Percentiles rank a stretch among this genome's conserved stretches.
Conservation (phyloP, 371 early-diverging fungal species). For the Synchytrium microbalum region DNA sequence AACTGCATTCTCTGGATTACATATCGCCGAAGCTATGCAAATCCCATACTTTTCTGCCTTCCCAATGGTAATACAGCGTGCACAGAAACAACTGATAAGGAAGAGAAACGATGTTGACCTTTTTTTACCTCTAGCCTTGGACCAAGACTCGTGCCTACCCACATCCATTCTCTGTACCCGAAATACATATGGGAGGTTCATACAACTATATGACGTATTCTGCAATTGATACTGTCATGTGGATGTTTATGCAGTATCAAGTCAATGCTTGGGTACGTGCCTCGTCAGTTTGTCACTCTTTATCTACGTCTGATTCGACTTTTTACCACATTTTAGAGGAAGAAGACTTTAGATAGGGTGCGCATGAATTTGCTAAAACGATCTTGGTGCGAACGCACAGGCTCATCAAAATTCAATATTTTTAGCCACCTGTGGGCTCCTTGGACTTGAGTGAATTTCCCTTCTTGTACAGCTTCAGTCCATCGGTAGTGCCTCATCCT, state of each 20-base stretch:
- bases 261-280: conserved; percentile 64
- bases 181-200: conserved; percentile 50
- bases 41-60: conserved; percentile 70
- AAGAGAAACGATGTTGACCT: no score
- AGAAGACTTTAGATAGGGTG: conserved; percentile 34
- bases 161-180: conserved; percentile 72
- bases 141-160: conserved; percentile 71
- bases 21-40: conserved; percentile 64
- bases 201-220: conserved; percentile 78
- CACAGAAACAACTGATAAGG: no score
- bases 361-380: conserved; percentile 3
- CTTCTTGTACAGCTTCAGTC: conserved; percentile 67
- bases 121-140: conserved; percentile 49
- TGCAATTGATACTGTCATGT: conserved; percentile 67
- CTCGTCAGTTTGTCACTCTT: no score
- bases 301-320: no score
- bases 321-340: no score
- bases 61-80: conserved; percentile 54
- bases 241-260: conserved; percentile 57
- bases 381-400: conserved; percentile 2
- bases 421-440: conserved; percentile 45
- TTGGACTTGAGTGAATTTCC: conserved; percentile 58
- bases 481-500: conserved; percentile 61
- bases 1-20: conserved; percentile 66
- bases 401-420: conserved; percentile 4